Conservation (phyloP, 768 basidiomycete species). For the Lactarius trivialis region DNA sequence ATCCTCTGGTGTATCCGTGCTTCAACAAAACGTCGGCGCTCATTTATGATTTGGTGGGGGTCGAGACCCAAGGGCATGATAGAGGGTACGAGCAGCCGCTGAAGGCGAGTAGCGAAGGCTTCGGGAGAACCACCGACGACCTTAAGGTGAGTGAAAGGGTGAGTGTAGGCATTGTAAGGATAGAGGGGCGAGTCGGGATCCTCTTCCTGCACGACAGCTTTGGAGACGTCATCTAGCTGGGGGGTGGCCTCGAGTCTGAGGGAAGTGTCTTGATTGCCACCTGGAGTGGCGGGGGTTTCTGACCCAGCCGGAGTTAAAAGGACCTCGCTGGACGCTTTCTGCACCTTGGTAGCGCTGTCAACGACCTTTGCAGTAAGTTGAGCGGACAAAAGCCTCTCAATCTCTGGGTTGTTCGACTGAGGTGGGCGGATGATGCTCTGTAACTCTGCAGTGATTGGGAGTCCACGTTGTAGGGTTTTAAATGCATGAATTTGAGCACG, state of each 20-base stretch:
- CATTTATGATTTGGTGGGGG: constrained; percentile 83
- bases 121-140: constrained; percentile 51
- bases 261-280: constrained; percentile 26
- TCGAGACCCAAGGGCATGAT: constrained; percentile 90
- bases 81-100: constrained; percentile 79
- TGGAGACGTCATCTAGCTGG: constrained; percentile 56
- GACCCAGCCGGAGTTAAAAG: constrained; percentile 23
- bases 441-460: constrained; percentile 61
- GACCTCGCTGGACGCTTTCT: constrained; percentile 42
- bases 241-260: constrained; percentile 52
- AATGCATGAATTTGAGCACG: constrained; percentile 80
- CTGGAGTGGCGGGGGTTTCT: constrained; percentile 6
- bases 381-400: constrained; percentile 59
- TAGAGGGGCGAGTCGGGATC: constrained; percentile 76
- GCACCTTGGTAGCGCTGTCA: constrained; percentile 68
- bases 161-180: constrained; percentile 84
- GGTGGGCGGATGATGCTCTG: constrained; percentile 65
- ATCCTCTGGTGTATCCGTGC: constrained; percentile 85
- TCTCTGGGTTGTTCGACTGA: constrained; percentile 51
- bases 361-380: constrained; percentile 58
- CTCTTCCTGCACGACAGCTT: constrained; percentile 72
- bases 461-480: constrained; percentile 58
- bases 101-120: constrained; percentile 64
- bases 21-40: constrained; percentile 87
- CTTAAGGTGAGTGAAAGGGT: constrained; percentile 78